Conservation (phyloP, 495 filamentous ascomycete genomes). For the Talaromyces liani region DNA sequence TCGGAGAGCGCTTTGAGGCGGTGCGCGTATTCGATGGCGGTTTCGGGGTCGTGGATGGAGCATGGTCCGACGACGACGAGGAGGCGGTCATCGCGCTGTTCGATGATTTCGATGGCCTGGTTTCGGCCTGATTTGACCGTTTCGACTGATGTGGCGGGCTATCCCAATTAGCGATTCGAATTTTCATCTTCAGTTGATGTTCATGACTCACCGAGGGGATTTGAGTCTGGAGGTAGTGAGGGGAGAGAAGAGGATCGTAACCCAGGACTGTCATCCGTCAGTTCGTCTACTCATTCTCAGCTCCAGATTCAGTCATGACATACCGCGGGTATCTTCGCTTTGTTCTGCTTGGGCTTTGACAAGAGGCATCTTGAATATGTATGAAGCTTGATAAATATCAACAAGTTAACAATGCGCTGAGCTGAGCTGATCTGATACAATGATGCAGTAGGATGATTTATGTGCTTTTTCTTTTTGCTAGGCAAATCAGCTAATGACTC, state of each 20-base stretch:
- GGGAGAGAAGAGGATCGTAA: slow-evolving; percentile 90
- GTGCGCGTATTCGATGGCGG: slow-evolving; percentile 78
- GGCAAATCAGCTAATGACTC: background rate
- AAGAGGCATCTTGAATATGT: slow-evolving; percentile 37
- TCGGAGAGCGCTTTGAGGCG: slow-evolving; percentile 67
- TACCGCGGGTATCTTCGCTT: slow-evolving; percentile 49
- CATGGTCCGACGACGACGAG: slow-evolving; percentile 93
- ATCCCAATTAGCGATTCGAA: background rate
- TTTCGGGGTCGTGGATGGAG: slow-evolving; percentile 90
- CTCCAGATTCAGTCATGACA: slow-evolving; percentile 7
- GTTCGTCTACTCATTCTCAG: background rate
- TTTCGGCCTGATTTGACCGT: slow-evolving; percentile 77
- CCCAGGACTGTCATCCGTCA: slow-evolving; percentile 61
- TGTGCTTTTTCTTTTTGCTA: background rate
- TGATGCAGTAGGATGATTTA: background rate
- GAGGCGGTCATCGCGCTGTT: slow-evolving; percentile 72
- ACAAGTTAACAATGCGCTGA: background rate
- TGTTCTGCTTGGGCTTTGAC: slow-evolving; percentile 35
- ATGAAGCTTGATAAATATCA: background rate
- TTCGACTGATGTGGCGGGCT: slow-evolving; percentile 44
- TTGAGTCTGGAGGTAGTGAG: slow-evolving; percentile 79
- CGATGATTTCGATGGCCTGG: slow-evolving; percentile 78
- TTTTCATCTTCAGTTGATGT: slow-evolving; percentile 7
- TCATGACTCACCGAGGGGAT: slow-evolving; percentile 66
- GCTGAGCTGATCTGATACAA: background rate